Percentiles rank a stretch among this genome's conserved stretches.
Conservation (phyloP, 2,329 filamentous ascomycete species). For the Orbilia brochopaga region DNA sequence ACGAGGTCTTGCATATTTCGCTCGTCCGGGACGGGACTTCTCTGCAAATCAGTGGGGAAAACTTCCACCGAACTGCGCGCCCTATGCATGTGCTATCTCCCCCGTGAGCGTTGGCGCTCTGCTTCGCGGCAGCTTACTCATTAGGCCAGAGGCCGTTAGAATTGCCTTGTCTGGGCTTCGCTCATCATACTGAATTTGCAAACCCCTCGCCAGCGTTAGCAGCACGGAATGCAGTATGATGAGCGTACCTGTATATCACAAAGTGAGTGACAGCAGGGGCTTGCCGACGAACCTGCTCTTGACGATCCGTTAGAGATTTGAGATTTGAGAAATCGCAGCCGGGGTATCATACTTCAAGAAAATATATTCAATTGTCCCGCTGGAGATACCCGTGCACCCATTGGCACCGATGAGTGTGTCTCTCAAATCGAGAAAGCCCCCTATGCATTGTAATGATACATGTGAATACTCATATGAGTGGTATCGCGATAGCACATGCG, state of each 20-base stretch:
- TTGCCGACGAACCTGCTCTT: constrained; percentile 9
- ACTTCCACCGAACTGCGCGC: constrained; percentile 12
- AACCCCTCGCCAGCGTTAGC: not conserved
- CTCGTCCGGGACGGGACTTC: constrained; percentile 17
- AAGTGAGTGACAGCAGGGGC: not conserved
- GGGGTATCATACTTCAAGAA: constrained; percentile 9
- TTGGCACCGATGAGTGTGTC: constrained; percentile 7
- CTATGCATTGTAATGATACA: constrained; percentile 24
- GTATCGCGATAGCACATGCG: constrained; percentile 42
- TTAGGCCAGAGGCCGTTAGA: constrained; percentile 3
- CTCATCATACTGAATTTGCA: not conserved
- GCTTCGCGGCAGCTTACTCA: constrained; percentile 1
- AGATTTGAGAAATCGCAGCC: constrained; percentile 10
- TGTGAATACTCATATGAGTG: constrained; percentile 43
- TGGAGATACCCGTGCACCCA: constrained; percentile 12
- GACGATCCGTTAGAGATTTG: constrained; percentile 28
- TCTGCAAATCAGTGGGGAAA: constrained; percentile 19
- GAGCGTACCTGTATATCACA: not conserved
- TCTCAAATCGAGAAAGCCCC: constrained; percentile 21
- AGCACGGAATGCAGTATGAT: not conserved
- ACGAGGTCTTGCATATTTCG: constrained; percentile 45
- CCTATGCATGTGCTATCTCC: constrained; percentile 12
- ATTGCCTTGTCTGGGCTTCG: not conserved
- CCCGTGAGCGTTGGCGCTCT: constrained; percentile 9
- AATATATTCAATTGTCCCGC: constrained; percentile 6